phyloP scores from a whole-genome alignment of 148 eudicot species.

The Persicaria maculosa region DNA sequence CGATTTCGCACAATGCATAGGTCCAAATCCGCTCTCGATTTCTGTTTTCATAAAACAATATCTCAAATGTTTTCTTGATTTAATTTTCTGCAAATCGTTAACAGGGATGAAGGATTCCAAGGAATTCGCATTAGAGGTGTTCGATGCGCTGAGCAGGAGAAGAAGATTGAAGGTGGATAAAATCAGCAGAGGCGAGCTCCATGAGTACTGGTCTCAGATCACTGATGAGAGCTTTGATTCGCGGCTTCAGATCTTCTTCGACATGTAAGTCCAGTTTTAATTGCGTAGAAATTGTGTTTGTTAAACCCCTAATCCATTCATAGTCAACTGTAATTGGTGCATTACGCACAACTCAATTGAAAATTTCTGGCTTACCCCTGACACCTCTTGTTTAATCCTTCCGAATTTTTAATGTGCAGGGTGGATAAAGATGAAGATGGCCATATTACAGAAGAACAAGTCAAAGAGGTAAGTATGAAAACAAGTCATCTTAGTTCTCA shows the following conservation, averaged over 20 bases:
- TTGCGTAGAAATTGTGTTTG: too few species aligned
- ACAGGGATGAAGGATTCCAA: constrained; percentile 83
- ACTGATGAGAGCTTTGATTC: constrained; percentile 96
- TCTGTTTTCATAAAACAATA: neutral
- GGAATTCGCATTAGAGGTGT: constrained; percentile 78
- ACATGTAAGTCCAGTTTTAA: constrained; percentile 46
- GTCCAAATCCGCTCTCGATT: constrained; percentile 23
- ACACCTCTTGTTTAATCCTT: neutral
- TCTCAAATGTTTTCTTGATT: neutral
- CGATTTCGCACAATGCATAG: constrained; percentile 93
- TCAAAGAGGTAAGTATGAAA: constrained; percentile 57
- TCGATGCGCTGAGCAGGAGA: constrained; percentile 75
- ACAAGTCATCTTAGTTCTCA: neutral
- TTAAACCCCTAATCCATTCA: too few species aligned
- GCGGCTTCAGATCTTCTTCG: constrained; percentile 93
- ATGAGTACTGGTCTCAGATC: constrained; percentile 85
- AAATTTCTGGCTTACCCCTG: too few species aligned
- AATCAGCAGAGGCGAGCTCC: constrained; percentile 65
- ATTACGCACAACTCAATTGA: too few species aligned
- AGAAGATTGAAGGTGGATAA: constrained; percentile 78
- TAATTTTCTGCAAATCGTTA: neutral
- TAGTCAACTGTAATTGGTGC: too few species aligned
- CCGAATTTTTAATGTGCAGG: constrained; percentile 30
- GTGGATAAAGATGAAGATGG: constrained; percentile 95
- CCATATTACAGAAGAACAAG: constrained; percentile 69